These are phyloP conservation scores for Draba incana DNA, from an alignment of 345 rosid species.

Conservation along the genomic window DNA sequence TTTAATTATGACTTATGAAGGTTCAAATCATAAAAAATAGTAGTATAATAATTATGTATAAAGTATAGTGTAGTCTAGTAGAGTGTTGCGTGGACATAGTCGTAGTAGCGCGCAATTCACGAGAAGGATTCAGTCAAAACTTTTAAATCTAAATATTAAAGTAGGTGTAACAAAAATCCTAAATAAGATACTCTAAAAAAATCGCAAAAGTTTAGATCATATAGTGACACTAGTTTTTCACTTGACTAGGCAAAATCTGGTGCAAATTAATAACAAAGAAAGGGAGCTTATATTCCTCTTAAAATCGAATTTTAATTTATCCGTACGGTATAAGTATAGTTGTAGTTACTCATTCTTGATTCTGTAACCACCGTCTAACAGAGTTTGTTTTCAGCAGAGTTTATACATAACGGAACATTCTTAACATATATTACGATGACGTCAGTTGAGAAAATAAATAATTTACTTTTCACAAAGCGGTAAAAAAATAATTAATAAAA, in stretches of 20 bases:
- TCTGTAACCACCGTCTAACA: neutral
- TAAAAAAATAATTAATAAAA: neutral
- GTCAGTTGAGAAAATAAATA: slow-evolving; percentile 1
- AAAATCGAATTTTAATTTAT: neutral
- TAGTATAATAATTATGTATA: neutral
- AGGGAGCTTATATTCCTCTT: neutral
- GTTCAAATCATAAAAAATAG: slow-evolving; percentile 1
- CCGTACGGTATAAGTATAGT: neutral
- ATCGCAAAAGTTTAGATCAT: slow-evolving; percentile 31
- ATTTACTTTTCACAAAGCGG: neutral
- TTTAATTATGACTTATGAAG: slow-evolving; percentile 1
- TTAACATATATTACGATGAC: neutral
- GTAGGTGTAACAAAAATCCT: slow-evolving; percentile 36
- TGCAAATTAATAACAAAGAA: neutral
- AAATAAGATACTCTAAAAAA: slow-evolving; percentile 24
- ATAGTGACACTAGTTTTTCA: slow-evolving; percentile 39
- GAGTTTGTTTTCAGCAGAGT: neutral
- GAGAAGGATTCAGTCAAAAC: slow-evolving; percentile 42
- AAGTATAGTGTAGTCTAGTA: neutral
- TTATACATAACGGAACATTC: no score
- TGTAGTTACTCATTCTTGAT: neutral
- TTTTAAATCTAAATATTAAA: slow-evolving; percentile 10
- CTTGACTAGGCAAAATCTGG: slow-evolving; percentile 39
- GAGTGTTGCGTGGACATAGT: slow-evolving; percentile 28
- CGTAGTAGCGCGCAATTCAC: slow-evolving; percentile 37